phyloP scores from a whole-genome alignment of 257 asterid species.

The Leonotis leonurus region DNA sequence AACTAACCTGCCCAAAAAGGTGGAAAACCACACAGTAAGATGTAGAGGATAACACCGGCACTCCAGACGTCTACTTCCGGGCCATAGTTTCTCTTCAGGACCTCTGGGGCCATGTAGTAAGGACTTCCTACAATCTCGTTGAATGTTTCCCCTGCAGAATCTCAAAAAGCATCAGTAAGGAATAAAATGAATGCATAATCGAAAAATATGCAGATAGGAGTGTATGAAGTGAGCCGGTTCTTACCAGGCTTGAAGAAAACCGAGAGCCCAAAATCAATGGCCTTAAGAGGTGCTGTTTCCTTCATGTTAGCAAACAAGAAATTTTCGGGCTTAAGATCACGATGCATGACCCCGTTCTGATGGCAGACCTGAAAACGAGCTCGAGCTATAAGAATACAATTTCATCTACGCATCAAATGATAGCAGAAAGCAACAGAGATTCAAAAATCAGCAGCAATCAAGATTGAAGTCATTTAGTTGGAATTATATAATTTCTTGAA shows the following conservation, averaged over 20 bases:
- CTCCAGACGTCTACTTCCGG: slow-evolving; percentile 57
- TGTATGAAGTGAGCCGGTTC: no score
- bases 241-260: slow-evolving; percentile 60
- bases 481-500: not conserved
- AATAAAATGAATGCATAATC: no score
- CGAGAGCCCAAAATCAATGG: slow-evolving; percentile 60
- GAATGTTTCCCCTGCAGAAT: slow-evolving; percentile 43
- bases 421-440: not conserved
- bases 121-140: slow-evolving; percentile 64
- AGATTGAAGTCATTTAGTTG: not conserved
- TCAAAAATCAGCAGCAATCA: not conserved
- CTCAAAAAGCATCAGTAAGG: no score
- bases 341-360: slow-evolving; percentile 56
- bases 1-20: slow-evolving; percentile 63
- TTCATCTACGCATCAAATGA: not conserved
- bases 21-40: slow-evolving; percentile 47
- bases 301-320: slow-evolving; percentile 46
- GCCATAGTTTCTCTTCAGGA: slow-evolving; percentile 43
- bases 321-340: slow-evolving; percentile 65
- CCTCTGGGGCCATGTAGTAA: slow-evolving; percentile 60
- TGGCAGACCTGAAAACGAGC: slow-evolving; percentile 41
- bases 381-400: not conserved
- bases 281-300: slow-evolving; percentile 52
- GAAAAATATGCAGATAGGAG: no score
- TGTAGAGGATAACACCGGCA: slow-evolving; percentile 55